Conservation (phyloP, 208 protist genomes). For the Wallacemonas rigidus region DNA sequence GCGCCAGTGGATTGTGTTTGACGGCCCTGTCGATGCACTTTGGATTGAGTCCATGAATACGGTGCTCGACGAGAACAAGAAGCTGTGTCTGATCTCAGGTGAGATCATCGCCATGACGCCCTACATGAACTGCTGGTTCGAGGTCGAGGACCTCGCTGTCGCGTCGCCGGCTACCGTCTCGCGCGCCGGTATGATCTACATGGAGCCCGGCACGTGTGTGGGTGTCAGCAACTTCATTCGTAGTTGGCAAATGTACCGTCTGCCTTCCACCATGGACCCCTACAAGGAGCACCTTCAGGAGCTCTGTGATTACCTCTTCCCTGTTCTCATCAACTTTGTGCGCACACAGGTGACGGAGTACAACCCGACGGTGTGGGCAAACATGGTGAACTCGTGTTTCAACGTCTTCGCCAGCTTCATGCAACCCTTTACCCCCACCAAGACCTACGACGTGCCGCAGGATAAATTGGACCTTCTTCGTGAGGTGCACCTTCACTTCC, state of each 20-base stretch:
- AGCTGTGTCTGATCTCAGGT: conserved; percentile 94
- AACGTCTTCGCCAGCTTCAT: conserved; percentile 94
- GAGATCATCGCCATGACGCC: conserved; percentile 96
- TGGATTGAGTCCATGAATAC: conserved; percentile 97
- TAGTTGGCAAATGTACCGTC: conserved; percentile 85
- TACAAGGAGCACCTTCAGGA: conserved; percentile 83
- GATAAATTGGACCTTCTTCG: conserved; percentile 83
- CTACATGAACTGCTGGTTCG: conserved; percentile 97
- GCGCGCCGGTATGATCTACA: conserved; percentile 98
- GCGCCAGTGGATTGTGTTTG: conserved; percentile 97
- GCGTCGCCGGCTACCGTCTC: conserved; percentile 98
- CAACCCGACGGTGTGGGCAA: conserved; percentile 95
- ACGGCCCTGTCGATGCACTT: conserved; percentile 96
- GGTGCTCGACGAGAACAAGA: conserved; percentile 95
- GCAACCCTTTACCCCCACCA: conserved; percentile 81
- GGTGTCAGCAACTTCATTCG: conserved; percentile 80
- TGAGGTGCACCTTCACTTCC: conserved; percentile 85
- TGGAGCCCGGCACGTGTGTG: conserved; percentile 93
- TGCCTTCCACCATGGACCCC: conserved; percentile 80
- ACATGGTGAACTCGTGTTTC: conserved; percentile 93
- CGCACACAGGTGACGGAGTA: conserved; percentile 91
- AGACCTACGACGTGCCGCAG: conserved; percentile 76
- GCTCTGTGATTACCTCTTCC: conserved; percentile 92
- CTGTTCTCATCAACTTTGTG: conserved; percentile 92
- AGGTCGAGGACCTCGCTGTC: conserved; percentile 96